A percentile compares a stretch with the other conserved stretches of the same genome.
phyloP scores from a whole-genome alignment of 2,329 filamentous ascomycete genomes.

The Colletotrichum noveboracense region DNA sequence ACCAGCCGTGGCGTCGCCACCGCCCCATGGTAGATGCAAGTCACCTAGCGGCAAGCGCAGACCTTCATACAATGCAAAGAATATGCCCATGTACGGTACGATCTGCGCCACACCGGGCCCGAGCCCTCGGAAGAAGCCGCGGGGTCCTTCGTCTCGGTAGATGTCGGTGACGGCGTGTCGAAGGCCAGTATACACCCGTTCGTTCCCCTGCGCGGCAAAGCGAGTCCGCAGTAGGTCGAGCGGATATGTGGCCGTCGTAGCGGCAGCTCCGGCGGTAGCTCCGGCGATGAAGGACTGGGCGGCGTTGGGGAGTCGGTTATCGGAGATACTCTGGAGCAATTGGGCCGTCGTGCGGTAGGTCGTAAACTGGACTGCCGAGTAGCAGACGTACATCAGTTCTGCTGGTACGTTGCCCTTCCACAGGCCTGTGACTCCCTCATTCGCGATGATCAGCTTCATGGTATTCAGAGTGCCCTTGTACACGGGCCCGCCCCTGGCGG shows the following conservation, averaged over 20 bases:
- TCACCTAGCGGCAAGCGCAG: conserved; percentile 65
- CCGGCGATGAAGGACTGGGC: conserved; percentile 84
- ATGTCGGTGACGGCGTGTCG: conserved; percentile 75
- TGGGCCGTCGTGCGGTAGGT: conserved; percentile 80
- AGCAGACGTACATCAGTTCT: conserved; percentile 91
- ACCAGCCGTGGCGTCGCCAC: conserved; percentile 84
- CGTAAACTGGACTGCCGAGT: conserved; percentile 88
- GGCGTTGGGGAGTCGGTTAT: conserved; percentile 62
- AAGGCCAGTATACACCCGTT: conserved; percentile 80
- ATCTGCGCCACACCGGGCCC: conserved; percentile 85
- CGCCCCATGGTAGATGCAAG: conserved; percentile 70
- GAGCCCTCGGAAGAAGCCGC: conserved; percentile 88
- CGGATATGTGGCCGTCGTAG: conserved; percentile 87
- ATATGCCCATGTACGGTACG: conserved; percentile 95
- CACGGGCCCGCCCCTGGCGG: conserved; percentile 50
- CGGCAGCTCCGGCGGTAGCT: conserved; percentile 79
- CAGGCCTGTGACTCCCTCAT: conserved; percentile 85
- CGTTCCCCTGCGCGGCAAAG: conserved; percentile 90
- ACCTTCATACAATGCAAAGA: conserved; percentile 89
- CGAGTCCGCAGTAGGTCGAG: conserved; percentile 91
- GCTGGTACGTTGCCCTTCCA: conserved; percentile 99
- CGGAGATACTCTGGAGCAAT: conserved; percentile 58
- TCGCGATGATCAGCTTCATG: conserved; percentile 73
- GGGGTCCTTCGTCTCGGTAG: conserved; percentile 71
- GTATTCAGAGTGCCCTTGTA: conserved; percentile 83